phyloP scores from a whole-genome alignment of 1,284 basidiomycete species.

The Puccinia novopanici region DNA sequence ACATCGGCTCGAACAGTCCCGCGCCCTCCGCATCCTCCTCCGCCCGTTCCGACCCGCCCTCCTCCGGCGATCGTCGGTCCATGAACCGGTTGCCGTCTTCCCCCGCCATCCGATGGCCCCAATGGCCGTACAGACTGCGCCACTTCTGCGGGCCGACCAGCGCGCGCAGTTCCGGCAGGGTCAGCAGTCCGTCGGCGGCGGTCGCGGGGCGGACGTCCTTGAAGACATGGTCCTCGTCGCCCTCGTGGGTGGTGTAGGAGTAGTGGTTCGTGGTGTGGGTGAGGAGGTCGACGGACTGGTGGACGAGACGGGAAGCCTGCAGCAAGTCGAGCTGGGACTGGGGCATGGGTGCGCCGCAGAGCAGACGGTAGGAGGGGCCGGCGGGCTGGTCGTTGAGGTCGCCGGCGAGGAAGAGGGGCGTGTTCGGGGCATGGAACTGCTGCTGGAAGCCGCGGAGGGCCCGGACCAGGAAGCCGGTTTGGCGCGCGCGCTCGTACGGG shows the following conservation, averaged over 20 bases:
- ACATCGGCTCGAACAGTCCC: conserved; percentile 46
- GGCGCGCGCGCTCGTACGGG: conserved; percentile 38
- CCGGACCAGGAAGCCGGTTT: conserved; percentile 25
- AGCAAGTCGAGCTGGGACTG: neutral
- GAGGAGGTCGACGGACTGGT: conserved; percentile 30
- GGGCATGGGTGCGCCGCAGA: conserved; percentile 5
- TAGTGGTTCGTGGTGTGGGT: neutral
- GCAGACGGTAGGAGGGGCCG: conserved; percentile 22
- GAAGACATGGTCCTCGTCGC: conserved; percentile 49
- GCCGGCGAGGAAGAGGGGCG: conserved; percentile 33
- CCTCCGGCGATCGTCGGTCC: conserved; percentile 13
- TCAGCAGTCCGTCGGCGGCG: conserved; percentile 20
- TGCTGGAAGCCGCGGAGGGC: neutral
- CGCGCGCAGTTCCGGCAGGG: neutral
- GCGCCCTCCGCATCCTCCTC: neutral
- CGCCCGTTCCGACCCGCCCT: neutral
- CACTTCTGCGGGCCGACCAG: conserved; percentile 11
- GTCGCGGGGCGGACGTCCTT: conserved; percentile 38
- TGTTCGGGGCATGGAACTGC: no score
- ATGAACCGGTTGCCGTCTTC: conserved; percentile 43
- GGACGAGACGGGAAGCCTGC: conserved; percentile 21
- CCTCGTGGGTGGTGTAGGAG: conserved; percentile 31
- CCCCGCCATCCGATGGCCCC: conserved; percentile 8
- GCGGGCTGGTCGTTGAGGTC: conserved; percentile 48
- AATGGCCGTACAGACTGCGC: conserved; percentile 41